These are phyloP conservation scores for Bruguiera sexangula DNA, from an alignment of 345 rosid genomes.

Conservation along the genomic window DNA sequence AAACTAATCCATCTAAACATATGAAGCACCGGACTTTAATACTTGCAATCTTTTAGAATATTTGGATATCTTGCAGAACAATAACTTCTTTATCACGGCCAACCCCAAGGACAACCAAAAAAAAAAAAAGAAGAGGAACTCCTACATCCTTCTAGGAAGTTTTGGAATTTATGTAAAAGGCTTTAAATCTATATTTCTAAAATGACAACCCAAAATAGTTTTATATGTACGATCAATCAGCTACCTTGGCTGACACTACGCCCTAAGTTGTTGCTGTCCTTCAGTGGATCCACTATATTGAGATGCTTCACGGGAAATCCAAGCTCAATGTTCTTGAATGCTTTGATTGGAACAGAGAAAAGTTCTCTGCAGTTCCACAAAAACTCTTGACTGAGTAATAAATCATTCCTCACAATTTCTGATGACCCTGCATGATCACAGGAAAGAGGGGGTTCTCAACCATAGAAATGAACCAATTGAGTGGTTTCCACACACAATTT, in stretches of 20 bases:
- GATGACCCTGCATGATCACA: slow-evolving; percentile 36
- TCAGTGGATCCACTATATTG: slow-evolving; percentile 81
- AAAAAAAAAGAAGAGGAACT: background rate
- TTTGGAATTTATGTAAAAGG: background rate
- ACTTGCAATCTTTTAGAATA: too few species aligned
- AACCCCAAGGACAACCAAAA: too few species aligned
- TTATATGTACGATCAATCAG: slow-evolving; percentile 7
- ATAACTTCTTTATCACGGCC: background rate
- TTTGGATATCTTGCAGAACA: too few species aligned
- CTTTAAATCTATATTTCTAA: background rate
- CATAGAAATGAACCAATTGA: background rate
- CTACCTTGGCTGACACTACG: slow-evolving; percentile 94
- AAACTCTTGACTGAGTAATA: slow-evolving; percentile 62
- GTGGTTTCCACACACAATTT: background rate
- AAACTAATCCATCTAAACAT: too few species aligned
- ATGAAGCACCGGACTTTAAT: too few species aligned
- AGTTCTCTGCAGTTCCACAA: slow-evolving; percentile 52
- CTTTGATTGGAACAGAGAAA: slow-evolving; percentile 61
- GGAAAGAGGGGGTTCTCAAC: slow-evolving; percentile 13
- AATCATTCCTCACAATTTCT: slow-evolving; percentile 54
- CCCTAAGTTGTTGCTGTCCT: slow-evolving; percentile 85
- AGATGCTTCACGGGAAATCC: slow-evolving; percentile 68
- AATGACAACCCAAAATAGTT: background rate
- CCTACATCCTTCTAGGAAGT: background rate
- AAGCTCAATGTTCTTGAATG: slow-evolving; percentile 50